Conservation (phyloP, 2,329 filamentous ascomycete species). For the Botryotinia convoluta region DNA sequence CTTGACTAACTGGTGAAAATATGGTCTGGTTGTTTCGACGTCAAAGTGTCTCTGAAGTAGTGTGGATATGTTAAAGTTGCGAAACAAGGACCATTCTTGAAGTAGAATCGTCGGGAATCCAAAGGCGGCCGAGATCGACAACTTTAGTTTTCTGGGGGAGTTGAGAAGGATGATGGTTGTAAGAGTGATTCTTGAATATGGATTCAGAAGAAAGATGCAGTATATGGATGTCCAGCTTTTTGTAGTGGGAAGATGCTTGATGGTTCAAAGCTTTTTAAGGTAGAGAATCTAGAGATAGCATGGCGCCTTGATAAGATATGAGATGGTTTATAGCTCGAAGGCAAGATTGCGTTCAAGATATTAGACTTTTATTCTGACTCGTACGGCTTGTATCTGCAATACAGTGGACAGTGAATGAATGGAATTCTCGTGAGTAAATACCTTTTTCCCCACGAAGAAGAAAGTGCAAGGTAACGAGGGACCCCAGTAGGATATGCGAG, state of each 20-base stretch:
- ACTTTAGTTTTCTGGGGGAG: conserved; percentile 24
- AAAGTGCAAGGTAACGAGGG: conserved; percentile 11
- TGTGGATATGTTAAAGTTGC: conserved; percentile 31
- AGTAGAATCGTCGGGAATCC: conserved; percentile 22
- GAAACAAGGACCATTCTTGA: conserved; percentile 38
- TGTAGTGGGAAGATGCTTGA: conserved; percentile 5
- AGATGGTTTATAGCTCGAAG: neutral
- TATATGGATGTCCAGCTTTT: conserved; percentile 5
- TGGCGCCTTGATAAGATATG: conserved; percentile 15
- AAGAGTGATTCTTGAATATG: neutral
- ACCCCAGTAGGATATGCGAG: conserved; percentile 17
- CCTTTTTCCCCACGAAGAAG: conserved; percentile 11
- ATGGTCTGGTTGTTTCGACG: conserved; percentile 36
- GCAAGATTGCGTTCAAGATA: neutral
- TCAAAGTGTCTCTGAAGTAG: conserved; percentile 30
- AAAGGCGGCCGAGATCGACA: conserved; percentile 27
- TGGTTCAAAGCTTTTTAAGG: conserved; percentile 7
- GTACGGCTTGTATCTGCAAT: neutral
- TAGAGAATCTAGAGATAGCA: neutral
- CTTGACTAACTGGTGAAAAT: conserved; percentile 28
- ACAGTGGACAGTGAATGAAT: neutral
- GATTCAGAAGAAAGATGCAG: neutral
- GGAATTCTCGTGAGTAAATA: conserved; percentile 17
- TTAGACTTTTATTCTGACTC: conserved; percentile 6
- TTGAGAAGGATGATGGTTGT: conserved; percentile 16